Conservation (phyloP, 768 basidiomycete genomes). For the Naganishia kalamii region DNA sequence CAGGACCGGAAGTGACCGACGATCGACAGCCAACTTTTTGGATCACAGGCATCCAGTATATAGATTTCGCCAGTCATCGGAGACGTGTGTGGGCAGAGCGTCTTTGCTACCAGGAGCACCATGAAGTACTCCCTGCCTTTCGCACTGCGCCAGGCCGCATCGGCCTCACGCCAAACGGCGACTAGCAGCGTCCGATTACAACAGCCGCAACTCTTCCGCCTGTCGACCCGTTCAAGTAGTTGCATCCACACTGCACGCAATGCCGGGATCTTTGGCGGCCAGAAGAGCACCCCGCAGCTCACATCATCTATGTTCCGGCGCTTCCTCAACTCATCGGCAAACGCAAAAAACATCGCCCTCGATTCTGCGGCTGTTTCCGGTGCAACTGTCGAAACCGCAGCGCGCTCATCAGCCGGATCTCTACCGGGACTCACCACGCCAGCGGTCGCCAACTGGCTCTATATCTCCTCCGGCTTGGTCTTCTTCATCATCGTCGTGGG, state of each 20-base stretch:
- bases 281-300: background rate
- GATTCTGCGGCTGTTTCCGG: background rate
- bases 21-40: background rate
- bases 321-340: background rate
- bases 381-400: background rate
- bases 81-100: background rate
- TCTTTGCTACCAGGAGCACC: background rate
- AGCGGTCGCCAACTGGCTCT: slow-evolving; percentile 61
- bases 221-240: background rate
- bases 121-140: background rate
- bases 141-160: background rate
- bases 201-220: background rate
- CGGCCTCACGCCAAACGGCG: background rate
- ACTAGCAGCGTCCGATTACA: background rate
- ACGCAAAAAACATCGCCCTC: background rate
- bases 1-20: background rate
- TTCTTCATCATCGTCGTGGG: slow-evolving; percentile 92
- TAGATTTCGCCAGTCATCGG: background rate
- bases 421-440: slow-evolving; percentile 18
- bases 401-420: background rate
- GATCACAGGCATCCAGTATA: background rate
- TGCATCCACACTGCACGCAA: background rate
- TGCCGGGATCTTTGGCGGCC: background rate
- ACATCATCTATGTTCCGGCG: background rate
- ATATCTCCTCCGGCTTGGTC: slow-evolving; percentile 74